Conservation (phyloP, 768 basidiomycete species). For the Calocera cornea region DNA sequence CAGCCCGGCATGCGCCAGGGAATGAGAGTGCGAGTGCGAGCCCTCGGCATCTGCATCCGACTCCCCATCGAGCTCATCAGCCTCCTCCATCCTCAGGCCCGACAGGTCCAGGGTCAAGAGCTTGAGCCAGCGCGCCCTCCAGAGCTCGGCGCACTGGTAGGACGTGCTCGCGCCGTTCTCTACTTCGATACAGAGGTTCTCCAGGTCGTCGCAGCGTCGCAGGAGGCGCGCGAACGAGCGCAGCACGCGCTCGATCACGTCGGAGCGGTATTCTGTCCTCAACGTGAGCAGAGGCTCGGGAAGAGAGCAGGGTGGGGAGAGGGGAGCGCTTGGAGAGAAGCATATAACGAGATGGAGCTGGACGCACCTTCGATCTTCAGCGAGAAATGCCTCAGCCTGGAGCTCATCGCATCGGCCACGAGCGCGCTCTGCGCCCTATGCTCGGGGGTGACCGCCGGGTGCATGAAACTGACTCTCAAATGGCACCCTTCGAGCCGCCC, state of each 20-base stretch:
- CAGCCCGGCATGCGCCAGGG: too few relatives aligned
- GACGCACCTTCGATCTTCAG: not conserved
- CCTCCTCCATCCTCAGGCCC: not conserved
- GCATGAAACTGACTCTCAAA: not conserved
- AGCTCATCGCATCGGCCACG: not conserved
- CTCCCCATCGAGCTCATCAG: not conserved
- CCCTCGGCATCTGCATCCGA: not conserved
- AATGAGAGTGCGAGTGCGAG: too few relatives aligned
- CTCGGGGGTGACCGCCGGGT: not conserved
- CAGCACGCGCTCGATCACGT: not conserved
- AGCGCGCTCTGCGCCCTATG: not conserved
- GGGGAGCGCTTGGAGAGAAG: too few relatives aligned
- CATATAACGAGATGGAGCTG: too few relatives aligned
- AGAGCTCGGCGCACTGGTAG: not conserved
- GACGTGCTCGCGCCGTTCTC: not conserved
- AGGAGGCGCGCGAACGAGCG: not conserved
- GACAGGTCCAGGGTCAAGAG: not conserved
- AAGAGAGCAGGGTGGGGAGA: not conserved
- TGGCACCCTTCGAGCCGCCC: not conserved
- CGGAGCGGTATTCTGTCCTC: not conserved
- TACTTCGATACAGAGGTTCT: not conserved
- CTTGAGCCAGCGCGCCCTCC: not conserved
- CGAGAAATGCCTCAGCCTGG: not conserved
- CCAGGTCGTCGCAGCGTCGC: not conserved
- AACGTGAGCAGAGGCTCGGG: not conserved